Conservation (phyloP, 192 early-diverging fungal species). For the Coemansia sp. region DNA sequence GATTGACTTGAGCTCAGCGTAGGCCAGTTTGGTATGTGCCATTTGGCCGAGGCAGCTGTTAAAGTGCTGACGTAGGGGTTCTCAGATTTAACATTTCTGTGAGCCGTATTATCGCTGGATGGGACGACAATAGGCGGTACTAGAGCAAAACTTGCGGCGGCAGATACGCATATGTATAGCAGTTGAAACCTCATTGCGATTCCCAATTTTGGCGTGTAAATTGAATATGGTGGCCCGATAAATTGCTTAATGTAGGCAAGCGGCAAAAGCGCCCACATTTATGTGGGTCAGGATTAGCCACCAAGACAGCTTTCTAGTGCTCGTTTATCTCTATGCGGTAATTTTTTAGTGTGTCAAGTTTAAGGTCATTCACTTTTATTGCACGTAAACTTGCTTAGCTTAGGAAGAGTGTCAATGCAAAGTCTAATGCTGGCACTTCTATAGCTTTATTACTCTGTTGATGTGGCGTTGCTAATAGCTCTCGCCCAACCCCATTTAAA, state of each 20-base stretch:
- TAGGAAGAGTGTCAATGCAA: neutral
- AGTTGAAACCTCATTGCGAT: neutral
- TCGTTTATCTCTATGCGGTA: neutral
- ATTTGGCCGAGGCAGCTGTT: neutral
- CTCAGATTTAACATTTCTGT: neutral
- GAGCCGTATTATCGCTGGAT: neutral
- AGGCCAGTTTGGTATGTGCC: conserved; percentile 1
- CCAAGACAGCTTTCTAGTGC: neutral
- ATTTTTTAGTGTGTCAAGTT: neutral
- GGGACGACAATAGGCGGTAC: neutral
- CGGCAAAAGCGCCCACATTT: neutral
- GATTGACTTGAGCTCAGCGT: conserved; percentile 4
- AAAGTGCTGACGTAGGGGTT: neutral
- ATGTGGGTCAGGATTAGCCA: neutral
- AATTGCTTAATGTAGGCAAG: neutral
- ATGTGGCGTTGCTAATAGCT: conserved; percentile 1
- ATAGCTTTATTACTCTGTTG: neutral
- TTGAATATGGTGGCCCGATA: neutral
- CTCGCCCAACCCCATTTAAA: neutral
- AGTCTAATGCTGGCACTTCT: neutral
- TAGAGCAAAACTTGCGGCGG: neutral
- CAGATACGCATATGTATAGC: neutral
- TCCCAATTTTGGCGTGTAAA: neutral
- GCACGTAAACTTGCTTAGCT: neutral
- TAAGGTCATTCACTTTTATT: neutral